A percentile compares a stretch with the other conserved stretches of the same genome.
These are phyloP conservation scores for Melampsora larici-populina DNA, from an alignment of 1,284 basidiomycete genomes.

Conservation along the genomic window DNA sequence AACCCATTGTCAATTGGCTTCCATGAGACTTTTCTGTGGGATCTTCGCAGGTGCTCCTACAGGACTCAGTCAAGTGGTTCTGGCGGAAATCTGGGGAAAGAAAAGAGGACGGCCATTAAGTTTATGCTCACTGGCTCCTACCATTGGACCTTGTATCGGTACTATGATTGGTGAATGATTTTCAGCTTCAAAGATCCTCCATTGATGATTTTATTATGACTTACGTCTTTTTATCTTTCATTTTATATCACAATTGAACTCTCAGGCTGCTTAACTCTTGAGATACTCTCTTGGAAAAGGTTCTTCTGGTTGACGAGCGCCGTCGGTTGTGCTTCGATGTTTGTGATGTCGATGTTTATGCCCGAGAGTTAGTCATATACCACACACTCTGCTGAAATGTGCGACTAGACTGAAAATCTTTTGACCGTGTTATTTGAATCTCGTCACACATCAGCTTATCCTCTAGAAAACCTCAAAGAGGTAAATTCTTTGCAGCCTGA, in stretches of 20 bases:
- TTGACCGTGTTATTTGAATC: no score
- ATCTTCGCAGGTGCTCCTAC: conserved; percentile 13
- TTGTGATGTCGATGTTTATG: conserved; percentile 20
- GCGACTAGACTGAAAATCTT: no score
- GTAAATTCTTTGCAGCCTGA: no score
- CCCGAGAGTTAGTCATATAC: conserved; percentile 23
- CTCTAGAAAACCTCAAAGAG: no score
- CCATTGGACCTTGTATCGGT: conserved; percentile 22
- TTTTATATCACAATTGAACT: not conserved
- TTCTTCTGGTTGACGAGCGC: conserved; percentile 31
- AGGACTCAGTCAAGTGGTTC: conserved; percentile 11
- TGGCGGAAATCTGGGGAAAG: conserved; percentile 31
- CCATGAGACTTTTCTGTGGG: conserved; percentile 11
- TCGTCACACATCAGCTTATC: no score
- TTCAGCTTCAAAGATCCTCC: not conserved
- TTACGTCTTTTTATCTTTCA: not conserved
- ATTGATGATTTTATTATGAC: not conserved
- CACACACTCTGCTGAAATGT: no score
- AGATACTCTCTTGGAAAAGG: conserved; percentile 13
- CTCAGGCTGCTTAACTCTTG: conserved; percentile 13
- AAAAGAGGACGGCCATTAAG: conserved; percentile 14
- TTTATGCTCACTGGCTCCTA: not conserved
- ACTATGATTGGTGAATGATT: conserved; percentile 4
- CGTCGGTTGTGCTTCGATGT: not conserved
- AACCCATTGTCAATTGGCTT: conserved; percentile 7